Base-by-base conservation (phyloP, 148 eudicot species). In the Cornus kousa region DNA sequence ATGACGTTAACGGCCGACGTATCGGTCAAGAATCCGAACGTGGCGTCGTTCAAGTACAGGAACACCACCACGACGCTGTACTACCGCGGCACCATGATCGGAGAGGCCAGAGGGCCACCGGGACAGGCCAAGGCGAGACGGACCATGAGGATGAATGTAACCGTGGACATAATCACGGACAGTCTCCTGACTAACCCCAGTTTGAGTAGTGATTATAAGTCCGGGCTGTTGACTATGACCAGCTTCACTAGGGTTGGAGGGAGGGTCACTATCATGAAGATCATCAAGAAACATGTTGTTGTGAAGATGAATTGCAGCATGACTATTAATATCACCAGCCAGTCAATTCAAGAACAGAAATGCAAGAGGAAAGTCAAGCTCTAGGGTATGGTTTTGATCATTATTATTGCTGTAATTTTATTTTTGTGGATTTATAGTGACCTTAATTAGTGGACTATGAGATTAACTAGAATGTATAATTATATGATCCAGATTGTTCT, bases 221-320 rank as follows among this genome's bases (percentile, higher is more conserved):
- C 81, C 59, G 82, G 83, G 33, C 23, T 81, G 75, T 11, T 86
- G 68, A 57, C 79, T 0, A 72, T 86, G 55, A 79, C 31, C 40
- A 86, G 82, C 64, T 86, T 53, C 59, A 83, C 89, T 0, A 74
- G 68, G 28, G 83, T 86, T 40, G 86, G 84, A 12, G 89, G 89
- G 37, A 81, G 77, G 70, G 80, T 83, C 67, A 86, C 81, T 66
- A 72, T 86, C 24, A 12, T 83, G 62, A 70, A 17, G 39, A 60
- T 87, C 39, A 48, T 86, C n/a, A 81, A 71, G 75, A 87, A 67
- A 60, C 89, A 87, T 82, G 85, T 84, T 1, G 69, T 68, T 10
- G 83, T 87, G 79, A 82, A 46, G 81, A 84, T 87, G 89, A 87
- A 84, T 31, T 87, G 89, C 73, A 87, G 67, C 39, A 72, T 84